These are phyloP conservation scores for Heterobasidion occidentale DNA, from an alignment of 1,284 basidiomycete genomes.

Conservation along the genomic window DNA sequence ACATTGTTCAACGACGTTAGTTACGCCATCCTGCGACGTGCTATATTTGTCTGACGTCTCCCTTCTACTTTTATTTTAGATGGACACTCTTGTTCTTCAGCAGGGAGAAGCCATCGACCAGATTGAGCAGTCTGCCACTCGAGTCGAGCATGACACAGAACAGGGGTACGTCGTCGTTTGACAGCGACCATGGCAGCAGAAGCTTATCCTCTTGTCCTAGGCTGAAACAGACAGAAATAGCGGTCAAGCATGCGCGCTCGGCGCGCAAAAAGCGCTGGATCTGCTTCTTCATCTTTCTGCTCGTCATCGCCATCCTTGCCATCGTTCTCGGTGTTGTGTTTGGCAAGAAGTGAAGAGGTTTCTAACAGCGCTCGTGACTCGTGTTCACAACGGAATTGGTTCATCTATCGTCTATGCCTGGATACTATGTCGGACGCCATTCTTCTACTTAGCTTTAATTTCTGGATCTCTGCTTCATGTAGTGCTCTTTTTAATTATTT, in stretches of 20 bases:
- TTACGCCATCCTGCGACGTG: neutral
- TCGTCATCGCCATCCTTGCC: slow-evolving; percentile 39
- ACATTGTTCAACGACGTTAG: slow-evolving; percentile 79
- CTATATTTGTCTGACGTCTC: neutral
- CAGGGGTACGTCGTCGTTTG: slow-evolving; percentile 42
- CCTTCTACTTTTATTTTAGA: slow-evolving; percentile 30
- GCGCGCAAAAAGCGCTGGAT: slow-evolving; percentile 79
- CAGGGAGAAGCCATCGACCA: slow-evolving; percentile 69
- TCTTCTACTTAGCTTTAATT: too few relatives aligned
- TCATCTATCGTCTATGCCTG: neutral
- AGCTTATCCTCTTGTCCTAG: slow-evolving; percentile 24
- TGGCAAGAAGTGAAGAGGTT: slow-evolving; percentile 14
- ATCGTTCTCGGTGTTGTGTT: slow-evolving; percentile 47
- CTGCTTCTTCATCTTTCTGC: slow-evolving; percentile 58
- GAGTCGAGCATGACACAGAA: slow-evolving; percentile 62
- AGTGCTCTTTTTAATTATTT: too few relatives aligned
- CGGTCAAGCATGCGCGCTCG: slow-evolving; percentile 59
- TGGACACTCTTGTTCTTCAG: slow-evolving; percentile 73
- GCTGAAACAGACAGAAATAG: slow-evolving; percentile 59
- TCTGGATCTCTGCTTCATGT: too few relatives aligned
- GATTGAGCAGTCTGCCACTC: slow-evolving; percentile 55
- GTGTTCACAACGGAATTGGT: neutral
- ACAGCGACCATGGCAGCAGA: neutral
- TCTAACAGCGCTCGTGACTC: neutral
- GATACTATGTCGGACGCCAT: too few relatives aligned